A percentile compares a stretch with the other conserved stretches of the same genome.
phyloP scores from a whole-genome alignment of 225 moss, liverwort and hornwort genomes.

The Ulota crispa region DNA sequence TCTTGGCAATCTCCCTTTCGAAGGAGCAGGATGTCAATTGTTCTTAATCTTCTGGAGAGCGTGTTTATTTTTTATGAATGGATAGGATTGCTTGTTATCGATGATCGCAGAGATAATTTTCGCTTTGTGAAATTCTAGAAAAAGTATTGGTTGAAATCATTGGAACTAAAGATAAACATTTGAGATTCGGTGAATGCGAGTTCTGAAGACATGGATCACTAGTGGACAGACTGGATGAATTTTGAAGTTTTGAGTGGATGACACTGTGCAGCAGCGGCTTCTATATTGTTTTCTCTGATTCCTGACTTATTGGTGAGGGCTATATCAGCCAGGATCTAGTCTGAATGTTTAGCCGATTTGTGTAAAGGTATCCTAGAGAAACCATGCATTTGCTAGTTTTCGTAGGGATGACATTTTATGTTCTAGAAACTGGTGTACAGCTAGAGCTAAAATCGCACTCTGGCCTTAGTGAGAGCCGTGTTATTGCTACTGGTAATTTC shows the following conservation, averaged over 20 bases:
- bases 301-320: not conserved
- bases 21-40: not conserved
- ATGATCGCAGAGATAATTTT: not conserved
- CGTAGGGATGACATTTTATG: not conserved
- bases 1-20: not conserved
- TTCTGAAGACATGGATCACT: not conserved
- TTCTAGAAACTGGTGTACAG: not conserved
- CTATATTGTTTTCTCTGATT: not conserved
- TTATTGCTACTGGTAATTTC: not conserved
- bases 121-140: slow-evolving; percentile 5
- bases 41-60: not conserved
- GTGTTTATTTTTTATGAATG: not conserved
- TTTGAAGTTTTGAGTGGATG: not conserved
- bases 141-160: not conserved
- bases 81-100: slow-evolving; percentile 4
- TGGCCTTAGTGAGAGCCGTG: not conserved
- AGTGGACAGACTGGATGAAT: not conserved
- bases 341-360: not conserved
- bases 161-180: not conserved
- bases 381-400: not conserved
- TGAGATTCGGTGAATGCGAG: not conserved
- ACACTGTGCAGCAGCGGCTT: not conserved
- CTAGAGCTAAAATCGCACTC: not conserved
- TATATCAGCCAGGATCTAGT: not conserved
- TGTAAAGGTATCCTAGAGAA: not conserved